These are phyloP conservation scores for Hanseniaspora valbyensis DNA, from an alignment of 805 yeast genomes.

Conservation along the genomic window DNA sequence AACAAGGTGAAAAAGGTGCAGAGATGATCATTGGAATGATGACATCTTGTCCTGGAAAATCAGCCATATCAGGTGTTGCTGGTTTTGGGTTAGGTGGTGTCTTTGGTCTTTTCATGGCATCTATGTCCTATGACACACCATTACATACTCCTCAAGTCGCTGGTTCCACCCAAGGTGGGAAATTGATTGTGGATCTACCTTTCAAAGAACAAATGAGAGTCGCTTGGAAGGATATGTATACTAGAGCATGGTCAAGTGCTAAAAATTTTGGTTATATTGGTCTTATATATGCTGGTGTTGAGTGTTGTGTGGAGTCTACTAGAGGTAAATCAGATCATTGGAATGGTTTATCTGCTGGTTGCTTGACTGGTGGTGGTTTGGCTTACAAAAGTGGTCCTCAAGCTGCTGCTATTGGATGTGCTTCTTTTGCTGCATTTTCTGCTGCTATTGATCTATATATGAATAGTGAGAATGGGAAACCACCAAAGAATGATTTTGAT, in stretches of 20 bases:
- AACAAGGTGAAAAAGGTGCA: constrained; percentile 88
- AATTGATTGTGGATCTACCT: constrained; percentile 69
- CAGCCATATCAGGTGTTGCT: constrained; percentile 81
- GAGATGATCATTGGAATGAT: constrained; percentile 68
- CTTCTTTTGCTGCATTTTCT: constrained; percentile 93
- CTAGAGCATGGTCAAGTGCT: constrained; percentile 76
- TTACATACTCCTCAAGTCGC: constrained; percentile 26
- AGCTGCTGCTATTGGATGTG: constrained; percentile 85
- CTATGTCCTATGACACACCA: constrained; percentile 37
- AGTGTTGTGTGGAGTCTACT: constrained; percentile 72
- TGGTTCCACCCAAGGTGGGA: constrained; percentile 18
- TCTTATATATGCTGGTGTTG: constrained; percentile 82
- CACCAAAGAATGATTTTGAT: constrained; percentile 84
- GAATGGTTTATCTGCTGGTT: constrained; percentile 88
- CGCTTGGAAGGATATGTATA: constrained; percentile 87
- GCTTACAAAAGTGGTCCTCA: constrained; percentile 90
- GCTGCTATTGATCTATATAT: constrained; percentile 77
- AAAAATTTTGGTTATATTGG: constrained; percentile 92
- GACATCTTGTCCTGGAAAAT: constrained; percentile 92
- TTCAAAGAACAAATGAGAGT: constrained; percentile 84
- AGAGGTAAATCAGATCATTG: constrained; percentile 87
- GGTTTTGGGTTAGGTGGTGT: constrained; percentile 94
- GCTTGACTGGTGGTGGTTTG: constrained; percentile 92
- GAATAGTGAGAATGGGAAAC: constrained; percentile 70
- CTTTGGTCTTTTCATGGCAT: constrained; percentile 88